Conservation (phyloP, 192 early-diverging fungal species). For the Coemansia sp. region DNA sequence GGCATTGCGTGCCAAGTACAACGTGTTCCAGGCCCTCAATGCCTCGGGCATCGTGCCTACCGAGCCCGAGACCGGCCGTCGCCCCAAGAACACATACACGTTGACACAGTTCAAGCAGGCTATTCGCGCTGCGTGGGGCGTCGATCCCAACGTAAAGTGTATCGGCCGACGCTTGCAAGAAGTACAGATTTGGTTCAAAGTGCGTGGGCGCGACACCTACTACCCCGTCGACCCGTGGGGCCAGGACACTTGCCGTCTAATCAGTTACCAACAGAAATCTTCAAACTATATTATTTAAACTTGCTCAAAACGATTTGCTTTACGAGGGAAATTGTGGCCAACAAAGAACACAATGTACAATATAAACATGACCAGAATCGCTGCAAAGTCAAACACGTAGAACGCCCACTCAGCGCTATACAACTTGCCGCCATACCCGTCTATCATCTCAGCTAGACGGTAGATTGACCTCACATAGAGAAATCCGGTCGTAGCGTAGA, state of each 20-base stretch:
- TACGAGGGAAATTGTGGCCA: slow-evolving; percentile 19
- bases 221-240: slow-evolving; percentile 49
- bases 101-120: slow-evolving; percentile 43
- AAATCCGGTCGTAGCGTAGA: slow-evolving; percentile 37
- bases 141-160: slow-evolving; percentile 55
- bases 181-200: slow-evolving; percentile 54
- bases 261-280: slow-evolving; percentile 48
- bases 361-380: slow-evolving; percentile 33
- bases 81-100: slow-evolving; percentile 50
- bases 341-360: slow-evolving; percentile 28
- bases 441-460: slow-evolving; percentile 47
- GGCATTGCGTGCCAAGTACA: slow-evolving; percentile 58
- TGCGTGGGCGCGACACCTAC: slow-evolving; percentile 46
- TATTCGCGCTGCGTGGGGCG: slow-evolving; percentile 30
- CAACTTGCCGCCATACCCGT: slow-evolving; percentile 39
- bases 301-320: neutral
- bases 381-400: slow-evolving; percentile 48
- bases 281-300: neutral
- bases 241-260: slow-evolving; percentile 34
- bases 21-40: slow-evolving; percentile 59
- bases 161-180: slow-evolving; percentile 42
- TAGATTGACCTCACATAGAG: slow-evolving; percentile 50
- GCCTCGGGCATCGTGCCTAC: slow-evolving; percentile 50
- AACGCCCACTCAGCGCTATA: slow-evolving; percentile 52
- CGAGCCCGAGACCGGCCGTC: slow-evolving; percentile 34